Percentiles rank a stretch among this genome's conserved stretches.
phyloP scores from a whole-genome alignment of 2,329 filamentous ascomycete genomes.

The Herpotrichia juniperi region DNA sequence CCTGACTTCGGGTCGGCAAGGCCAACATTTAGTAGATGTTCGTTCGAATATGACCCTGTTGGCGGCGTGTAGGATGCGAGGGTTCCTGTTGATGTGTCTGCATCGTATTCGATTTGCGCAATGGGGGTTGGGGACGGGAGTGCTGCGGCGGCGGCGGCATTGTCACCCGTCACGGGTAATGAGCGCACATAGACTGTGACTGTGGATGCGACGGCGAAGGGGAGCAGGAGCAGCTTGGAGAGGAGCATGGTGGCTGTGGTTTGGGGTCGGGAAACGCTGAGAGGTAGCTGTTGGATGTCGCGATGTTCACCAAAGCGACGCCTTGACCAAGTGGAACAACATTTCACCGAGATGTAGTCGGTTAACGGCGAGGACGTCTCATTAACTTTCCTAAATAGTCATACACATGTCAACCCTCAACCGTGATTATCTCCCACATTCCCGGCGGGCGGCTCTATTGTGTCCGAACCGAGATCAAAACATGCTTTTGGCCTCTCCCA shows the following conservation, averaged over 20 bases:
- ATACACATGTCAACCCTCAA: not conserved
- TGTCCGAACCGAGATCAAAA: not conserved
- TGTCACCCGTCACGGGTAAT: constrained; percentile 75
- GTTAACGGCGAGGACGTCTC: not conserved
- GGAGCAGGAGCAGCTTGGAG: constrained; percentile 40
- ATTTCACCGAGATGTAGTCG: not conserved
- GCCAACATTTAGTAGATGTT: constrained; percentile 52
- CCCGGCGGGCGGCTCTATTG: not conserved
- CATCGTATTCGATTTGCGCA: constrained; percentile 51
- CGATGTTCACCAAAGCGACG: too few relatives aligned
- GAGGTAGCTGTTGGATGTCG: not conserved
- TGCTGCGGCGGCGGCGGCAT: constrained; percentile 70
- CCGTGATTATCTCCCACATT: not conserved
- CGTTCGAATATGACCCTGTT: constrained; percentile 36
- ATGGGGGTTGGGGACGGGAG: constrained; percentile 47
- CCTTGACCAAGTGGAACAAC: not conserved
- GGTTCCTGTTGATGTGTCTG: constrained; percentile 43
- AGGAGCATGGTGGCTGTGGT: constrained; percentile 42
- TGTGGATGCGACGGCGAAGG: constrained; percentile 46
- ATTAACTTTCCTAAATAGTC: not conserved
- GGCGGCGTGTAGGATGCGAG: constrained; percentile 45
- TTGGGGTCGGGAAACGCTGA: not conserved
- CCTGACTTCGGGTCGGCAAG: constrained; percentile 46
- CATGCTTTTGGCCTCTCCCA: constrained; percentile 24
- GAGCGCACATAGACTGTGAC: constrained; percentile 66